Evolutionary conservation across 345 rosid genomes (phyloP), one percentile per base, ranked within the genome.

Genomic region (Euphorbia tirucalli): DNA sequence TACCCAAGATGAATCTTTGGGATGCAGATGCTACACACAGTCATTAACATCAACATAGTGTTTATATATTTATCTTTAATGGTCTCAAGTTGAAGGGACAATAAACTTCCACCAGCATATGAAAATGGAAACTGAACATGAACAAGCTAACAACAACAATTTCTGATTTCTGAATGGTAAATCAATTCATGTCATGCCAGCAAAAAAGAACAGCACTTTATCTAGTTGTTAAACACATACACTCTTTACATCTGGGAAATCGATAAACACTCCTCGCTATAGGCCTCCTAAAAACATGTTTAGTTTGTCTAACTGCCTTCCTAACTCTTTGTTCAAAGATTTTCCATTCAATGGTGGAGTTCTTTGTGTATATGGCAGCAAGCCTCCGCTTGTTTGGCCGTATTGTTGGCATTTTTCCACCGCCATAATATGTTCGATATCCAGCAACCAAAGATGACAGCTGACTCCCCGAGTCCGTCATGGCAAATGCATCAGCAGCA

Each of bases 401-500:
- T 44, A 93, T 91, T 32, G 96, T 93, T 16, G 97, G 96, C 99
- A 95, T 95, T 78, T 74, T 86, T 49, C 99, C 97, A 27, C 92
- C 96, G 5, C 99, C 98, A 43, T 84, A 87, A 69, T 90, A 90
- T 72, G 87, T 91, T 65, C 97, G 80, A 71, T 83, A 89, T 65
- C 98, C 98, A 16, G 99, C 90, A 5, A 96, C 93, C 74, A 90
- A 73, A 66, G 99, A 92, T 28, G 98, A 92, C 30, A 95, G 75
- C 66, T 84, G 99, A 76, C 99, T 95, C 50, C 99, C 98, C 0
- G 98, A 92, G 80, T 92, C 99, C 1, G 99, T 90, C 99, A 95
- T 92, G 25, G 98, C 94, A 80, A 95, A 95, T 68, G 96, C 96
- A 78, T 90, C 86, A 0, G 98, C 78, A 37, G 97, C 91, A 2